Conservation (phyloP, 2,329 filamentous ascomycete species). For the Colletotrichum sp. region DNA sequence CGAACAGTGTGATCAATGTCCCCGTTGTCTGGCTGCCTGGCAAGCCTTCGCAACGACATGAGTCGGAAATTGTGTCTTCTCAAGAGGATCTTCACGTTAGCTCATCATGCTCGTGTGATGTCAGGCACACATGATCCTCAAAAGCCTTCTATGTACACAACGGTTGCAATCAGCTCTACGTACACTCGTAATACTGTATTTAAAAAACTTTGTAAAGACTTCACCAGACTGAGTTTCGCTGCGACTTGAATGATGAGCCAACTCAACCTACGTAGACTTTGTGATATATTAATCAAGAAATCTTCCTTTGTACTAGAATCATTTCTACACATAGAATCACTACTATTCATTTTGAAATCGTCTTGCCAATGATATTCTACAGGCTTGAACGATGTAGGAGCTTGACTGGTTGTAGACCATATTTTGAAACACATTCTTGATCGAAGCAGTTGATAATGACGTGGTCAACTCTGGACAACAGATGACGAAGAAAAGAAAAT, state of each 20-base stretch:
- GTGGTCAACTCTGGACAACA: no score
- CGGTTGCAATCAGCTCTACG: no score
- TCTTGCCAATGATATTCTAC: no score
- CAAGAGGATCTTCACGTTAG: fast-evolving
- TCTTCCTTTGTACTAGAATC: no score
- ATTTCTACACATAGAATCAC: no score
- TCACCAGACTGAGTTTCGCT: neutral
- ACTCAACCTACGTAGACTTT: fast-evolving
- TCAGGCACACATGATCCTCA: fast-evolving
- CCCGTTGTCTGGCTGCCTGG: no score
- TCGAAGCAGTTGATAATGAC: no score
- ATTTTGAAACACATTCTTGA: fast-evolving
- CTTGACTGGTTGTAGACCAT: no score
- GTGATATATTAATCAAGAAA: fast-evolving
- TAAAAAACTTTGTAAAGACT: neutral
- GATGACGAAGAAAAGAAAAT: fast-evolving
- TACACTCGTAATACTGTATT: neutral
- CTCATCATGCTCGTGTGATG: neutral
- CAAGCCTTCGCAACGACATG: no score
- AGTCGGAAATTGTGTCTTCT: neutral
- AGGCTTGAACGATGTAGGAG: no score
- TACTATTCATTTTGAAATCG: fast-evolving
- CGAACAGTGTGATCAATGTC: fast-evolving
- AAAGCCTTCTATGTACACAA: fast-evolving
- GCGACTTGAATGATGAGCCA: no score